These are phyloP conservation scores for Lablab purpureus DNA, from an alignment of 306 rosid species.

Conservation along the genomic window DNA sequence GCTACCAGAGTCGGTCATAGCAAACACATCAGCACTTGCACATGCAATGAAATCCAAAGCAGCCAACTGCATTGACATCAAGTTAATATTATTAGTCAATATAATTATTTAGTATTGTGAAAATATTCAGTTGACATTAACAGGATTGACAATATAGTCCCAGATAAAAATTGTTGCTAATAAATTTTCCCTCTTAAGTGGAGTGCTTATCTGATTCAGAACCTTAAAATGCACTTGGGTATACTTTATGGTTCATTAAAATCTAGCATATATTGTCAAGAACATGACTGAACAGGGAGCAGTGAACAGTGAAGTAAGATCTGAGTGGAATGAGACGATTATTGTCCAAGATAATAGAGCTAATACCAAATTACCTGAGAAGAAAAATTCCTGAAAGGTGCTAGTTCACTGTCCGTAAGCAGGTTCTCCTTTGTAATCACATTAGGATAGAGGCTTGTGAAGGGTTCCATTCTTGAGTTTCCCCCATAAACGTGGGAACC, in stretches of 20 bases:
- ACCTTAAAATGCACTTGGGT: constrained; percentile 5
- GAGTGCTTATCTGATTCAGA: background rate
- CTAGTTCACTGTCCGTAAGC: constrained; percentile 77
- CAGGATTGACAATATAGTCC: background rate
- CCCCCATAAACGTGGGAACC: constrained; percentile 89
- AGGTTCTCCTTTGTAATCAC: constrained; percentile 85
- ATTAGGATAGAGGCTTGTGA: constrained; percentile 84
- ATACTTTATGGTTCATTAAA: background rate
- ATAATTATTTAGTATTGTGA: background rate
- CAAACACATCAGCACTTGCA: constrained; percentile 91
- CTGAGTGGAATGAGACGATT: background rate
- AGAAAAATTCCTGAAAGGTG: constrained; percentile 84
- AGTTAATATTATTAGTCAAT: background rate
- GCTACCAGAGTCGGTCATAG: constrained; percentile 98
- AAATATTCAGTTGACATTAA: constrained; percentile 5
- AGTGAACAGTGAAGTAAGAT: background rate
- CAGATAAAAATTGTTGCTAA: background rate
- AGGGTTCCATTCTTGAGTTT: constrained; percentile 72
- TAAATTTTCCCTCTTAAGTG: background rate
- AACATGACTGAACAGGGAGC: background rate
- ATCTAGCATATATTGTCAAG: background rate
- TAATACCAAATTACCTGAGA: constrained; percentile 69
- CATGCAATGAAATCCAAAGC: constrained; percentile 95
- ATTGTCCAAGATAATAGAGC: background rate
- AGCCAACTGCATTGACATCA: constrained; percentile 73